Percentiles rank a stretch among this genome's conserved stretches.
phyloP scores from a whole-genome alignment of 1,139 yeast genomes.

The Meyerozyma guilliermondii region DNA sequence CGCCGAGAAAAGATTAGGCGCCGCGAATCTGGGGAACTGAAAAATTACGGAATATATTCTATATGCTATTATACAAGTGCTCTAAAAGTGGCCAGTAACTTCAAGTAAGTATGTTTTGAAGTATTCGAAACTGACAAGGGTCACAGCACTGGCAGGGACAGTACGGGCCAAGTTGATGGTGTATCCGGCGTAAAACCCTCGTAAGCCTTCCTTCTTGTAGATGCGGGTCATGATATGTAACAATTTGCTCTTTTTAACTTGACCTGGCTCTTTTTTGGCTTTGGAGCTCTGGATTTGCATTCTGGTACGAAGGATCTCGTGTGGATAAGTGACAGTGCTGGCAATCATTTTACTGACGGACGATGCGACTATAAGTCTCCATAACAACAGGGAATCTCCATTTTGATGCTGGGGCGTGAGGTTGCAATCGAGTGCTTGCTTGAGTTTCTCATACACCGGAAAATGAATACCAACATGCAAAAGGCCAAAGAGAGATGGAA shows the following conservation, averaged over 20 bases:
- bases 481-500: constrained; percentile 87
- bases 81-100: constrained; percentile 22
- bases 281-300: constrained; percentile 55
- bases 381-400: constrained; percentile 28
- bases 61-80: neutral
- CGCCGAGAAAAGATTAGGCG: neutral
- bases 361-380: constrained; percentile 58
- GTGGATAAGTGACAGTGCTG: constrained; percentile 87
- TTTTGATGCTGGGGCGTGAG: constrained; percentile 10
- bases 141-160: constrained; percentile 92
- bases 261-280: constrained; percentile 7
- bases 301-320: constrained; percentile 89
- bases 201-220: constrained; percentile 64
- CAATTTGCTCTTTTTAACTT: constrained; percentile 12
- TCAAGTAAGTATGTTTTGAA: constrained; percentile 58
- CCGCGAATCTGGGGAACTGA: neutral
- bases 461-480: constrained; percentile 95
- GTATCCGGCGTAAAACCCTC: constrained; percentile 89
- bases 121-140: constrained; percentile 89
- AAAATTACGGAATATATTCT: neutral
- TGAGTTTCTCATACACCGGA: constrained; percentile 88
- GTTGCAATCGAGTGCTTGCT: constrained; percentile 40
- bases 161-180: constrained; percentile 83
- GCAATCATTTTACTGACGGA: constrained; percentile 86
- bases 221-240: constrained; percentile 37